Evolutionary conservation across 1,139 yeast species (phyloP).

Genomic region (Pichia sp.): DNA sequence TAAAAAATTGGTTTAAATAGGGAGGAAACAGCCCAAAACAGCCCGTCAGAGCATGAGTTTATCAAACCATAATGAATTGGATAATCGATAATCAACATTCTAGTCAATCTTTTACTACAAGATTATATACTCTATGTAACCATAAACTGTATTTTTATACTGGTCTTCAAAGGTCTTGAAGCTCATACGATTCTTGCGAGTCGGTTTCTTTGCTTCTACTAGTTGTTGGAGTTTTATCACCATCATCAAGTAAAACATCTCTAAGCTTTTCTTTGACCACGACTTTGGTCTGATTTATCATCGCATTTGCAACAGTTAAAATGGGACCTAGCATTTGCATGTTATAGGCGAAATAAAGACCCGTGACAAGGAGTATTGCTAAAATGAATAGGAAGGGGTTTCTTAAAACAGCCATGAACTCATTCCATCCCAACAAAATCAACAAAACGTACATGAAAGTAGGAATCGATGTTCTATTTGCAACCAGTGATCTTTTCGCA

Average conservation of each 20-base stretch:
- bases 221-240: conserved; percentile 4
- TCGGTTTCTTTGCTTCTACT: too few relatives aligned
- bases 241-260: conserved; percentile 32
- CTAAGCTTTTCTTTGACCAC: conserved; percentile 53
- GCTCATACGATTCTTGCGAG: too few relatives aligned
- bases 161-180: too few relatives aligned
- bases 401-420: conserved; percentile 78
- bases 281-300: conserved; percentile 47
- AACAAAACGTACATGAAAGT: conserved; percentile 68
- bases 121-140: too few relatives aligned
- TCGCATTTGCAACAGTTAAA: conserved; percentile 46
- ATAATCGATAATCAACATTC: too few relatives aligned
- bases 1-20: too few relatives aligned
- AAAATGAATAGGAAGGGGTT: conserved; percentile 73
- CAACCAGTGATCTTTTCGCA: conserved; percentile 69
- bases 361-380: conserved; percentile 48
- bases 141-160: too few relatives aligned
- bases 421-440: conserved; percentile 88
- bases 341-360: conserved; percentile 57
- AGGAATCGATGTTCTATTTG: conserved; percentile 72
- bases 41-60: too few relatives aligned
- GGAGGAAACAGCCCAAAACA: too few relatives aligned
- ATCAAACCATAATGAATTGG: too few relatives aligned
- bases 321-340: conserved; percentile 76
- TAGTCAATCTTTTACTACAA: too few relatives aligned